Evolutionary conservation across 345 rosid genomes (phyloP).

Genomic region (Eucalyptus curtisii): DNA sequence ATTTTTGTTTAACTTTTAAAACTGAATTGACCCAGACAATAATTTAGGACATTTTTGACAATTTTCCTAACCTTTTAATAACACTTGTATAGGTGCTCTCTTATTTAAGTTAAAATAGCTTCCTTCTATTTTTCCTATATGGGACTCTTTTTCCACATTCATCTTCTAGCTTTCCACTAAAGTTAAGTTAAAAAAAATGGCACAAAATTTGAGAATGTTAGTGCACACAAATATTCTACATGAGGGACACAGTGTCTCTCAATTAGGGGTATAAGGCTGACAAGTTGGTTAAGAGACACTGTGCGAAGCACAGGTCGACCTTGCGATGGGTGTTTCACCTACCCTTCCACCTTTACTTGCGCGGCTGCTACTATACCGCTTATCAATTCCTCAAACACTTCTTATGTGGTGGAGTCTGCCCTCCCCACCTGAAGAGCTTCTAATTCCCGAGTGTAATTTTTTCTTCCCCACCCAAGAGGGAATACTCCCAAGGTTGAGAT

Average conservation of each 20-base stretch:
- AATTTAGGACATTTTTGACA: not conserved
- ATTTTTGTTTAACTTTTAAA: too few relatives aligned
- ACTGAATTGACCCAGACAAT: not conserved
- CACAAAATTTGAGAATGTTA: not conserved
- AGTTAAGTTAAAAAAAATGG: not conserved
- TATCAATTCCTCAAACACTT: too few relatives aligned
- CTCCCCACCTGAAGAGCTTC: too few relatives aligned
- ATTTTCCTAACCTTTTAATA: not conserved
- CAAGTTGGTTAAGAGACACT: rapidly evolving
- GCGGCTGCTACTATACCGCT: rapidly evolving
- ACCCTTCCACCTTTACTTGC: too few relatives aligned
- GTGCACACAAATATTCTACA: not conserved
- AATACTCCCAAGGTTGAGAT: too few relatives aligned
- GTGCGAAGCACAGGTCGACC: rapidly evolving
- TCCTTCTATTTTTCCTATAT: not conserved
- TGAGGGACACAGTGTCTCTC: not conserved
- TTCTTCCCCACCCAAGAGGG: too few relatives aligned
- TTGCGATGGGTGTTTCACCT: too few relatives aligned
- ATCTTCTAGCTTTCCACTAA: not conserved
- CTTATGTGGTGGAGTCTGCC: too few relatives aligned
- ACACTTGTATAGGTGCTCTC: not conserved
- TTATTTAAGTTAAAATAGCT: too few relatives aligned
- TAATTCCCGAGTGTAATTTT: too few relatives aligned
- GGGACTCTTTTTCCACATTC: not conserved
- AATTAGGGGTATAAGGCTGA: too few relatives aligned